Conservation (phyloP, 2,329 filamentous ascomycete genomes). For the Aspergillus clavatus region DNA sequence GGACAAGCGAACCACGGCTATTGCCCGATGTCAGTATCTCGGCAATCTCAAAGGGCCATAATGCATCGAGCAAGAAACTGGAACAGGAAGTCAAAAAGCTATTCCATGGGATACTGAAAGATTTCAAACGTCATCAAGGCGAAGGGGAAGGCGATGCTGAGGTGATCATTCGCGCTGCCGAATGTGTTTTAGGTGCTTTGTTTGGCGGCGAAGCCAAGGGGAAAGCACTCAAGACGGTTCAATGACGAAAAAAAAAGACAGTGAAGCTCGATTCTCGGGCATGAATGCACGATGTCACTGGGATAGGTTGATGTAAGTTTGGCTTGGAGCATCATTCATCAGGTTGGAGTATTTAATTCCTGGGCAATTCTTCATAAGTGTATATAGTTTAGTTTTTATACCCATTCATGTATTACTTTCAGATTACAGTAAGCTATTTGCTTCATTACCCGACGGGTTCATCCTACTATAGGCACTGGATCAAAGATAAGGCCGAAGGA, state of each 20-base stretch:
- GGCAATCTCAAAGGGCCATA: slow-evolving; percentile 7
- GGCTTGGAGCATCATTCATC: neutral
- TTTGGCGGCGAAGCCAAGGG: slow-evolving; percentile 18
- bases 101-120: slow-evolving; percentile 33
- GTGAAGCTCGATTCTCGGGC: no score
- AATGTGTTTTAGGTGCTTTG: slow-evolving; percentile 32
- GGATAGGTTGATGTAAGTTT: neutral
- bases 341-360: neutral
- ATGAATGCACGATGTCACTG: neutral
- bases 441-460: no score
- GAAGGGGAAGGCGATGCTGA: slow-evolving; percentile 21
- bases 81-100: slow-evolving; percentile 37
- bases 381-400: neutral
- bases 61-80: slow-evolving; percentile 22
- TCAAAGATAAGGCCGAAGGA: no score
- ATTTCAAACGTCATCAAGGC: slow-evolving; percentile 8
- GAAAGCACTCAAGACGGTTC: neutral
- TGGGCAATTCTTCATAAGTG: neutral
- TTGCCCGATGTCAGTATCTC: slow-evolving; percentile 34
- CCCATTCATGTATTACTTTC: neutral
- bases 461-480: no score
- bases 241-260: neutral
- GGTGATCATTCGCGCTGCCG: slow-evolving; percentile 31
- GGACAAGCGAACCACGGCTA: slow-evolving; percentile 39
- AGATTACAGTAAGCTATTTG: no score